phyloP scores from a whole-genome alignment of 2,329 filamentous ascomycete species.

The Bipolaris bicolor region DNA sequence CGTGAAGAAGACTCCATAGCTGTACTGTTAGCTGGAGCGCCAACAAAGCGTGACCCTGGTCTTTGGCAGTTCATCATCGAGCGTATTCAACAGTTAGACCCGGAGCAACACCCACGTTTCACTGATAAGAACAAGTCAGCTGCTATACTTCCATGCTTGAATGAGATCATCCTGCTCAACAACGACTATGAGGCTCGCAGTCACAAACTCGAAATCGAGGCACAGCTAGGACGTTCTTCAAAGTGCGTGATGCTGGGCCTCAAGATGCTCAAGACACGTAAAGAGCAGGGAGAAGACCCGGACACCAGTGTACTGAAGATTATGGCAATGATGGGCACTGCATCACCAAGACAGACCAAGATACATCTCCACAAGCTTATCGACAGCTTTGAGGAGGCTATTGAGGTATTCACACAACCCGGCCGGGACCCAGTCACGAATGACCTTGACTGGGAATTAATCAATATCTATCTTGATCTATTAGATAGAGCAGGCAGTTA shows the following conservation, averaged over 20 bases:
- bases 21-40: conserved; percentile 64
- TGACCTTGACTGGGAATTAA: conserved; percentile 75
- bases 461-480: conserved; percentile 85
- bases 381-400: conserved; percentile 59
- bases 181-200: conserved; percentile 60
- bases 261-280: conserved; percentile 59
- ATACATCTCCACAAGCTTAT: conserved; percentile 57
- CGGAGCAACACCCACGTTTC: conserved; percentile 37
- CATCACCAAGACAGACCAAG: conserved; percentile 54
- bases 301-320: conserved; percentile 62
- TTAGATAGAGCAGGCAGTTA: conserved; percentile 70
- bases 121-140: conserved; percentile 36
- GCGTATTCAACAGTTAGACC: conserved; percentile 57
- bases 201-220: conserved; percentile 62
- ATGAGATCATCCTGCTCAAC: conserved; percentile 60
- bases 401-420: conserved; percentile 55
- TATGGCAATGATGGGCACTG: conserved; percentile 63
- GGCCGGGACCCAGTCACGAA: conserved; percentile 52
- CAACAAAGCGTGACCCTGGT: conserved; percentile 61
- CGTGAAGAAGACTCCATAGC: conserved; percentile 62
- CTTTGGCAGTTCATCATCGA: conserved; percentile 65
- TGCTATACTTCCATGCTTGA: conserved; percentile 40
- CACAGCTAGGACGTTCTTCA: conserved; percentile 51
- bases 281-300: conserved; percentile 47
- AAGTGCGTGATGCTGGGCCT: conserved; percentile 53